phyloP scores from a whole-genome alignment of 257 asterid species.

The Buddleja alternifolia region DNA sequence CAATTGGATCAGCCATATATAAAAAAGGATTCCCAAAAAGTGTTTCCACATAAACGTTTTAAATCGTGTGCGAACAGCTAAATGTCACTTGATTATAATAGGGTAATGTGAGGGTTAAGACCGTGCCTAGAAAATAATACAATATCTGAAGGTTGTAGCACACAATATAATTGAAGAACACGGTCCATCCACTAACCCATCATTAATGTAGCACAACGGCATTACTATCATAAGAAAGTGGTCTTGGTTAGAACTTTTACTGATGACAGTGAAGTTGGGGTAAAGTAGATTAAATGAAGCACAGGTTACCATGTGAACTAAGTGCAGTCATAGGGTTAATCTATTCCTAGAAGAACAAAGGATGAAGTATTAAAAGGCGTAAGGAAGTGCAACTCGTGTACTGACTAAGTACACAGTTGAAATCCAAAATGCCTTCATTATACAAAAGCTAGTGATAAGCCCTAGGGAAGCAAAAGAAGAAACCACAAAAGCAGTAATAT shows the following conservation, averaged over 20 bases:
- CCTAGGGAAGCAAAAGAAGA: neutral
- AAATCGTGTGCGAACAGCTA: constrained; percentile 4
- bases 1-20: neutral
- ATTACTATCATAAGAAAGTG: constrained; percentile 7
- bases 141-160: constrained; percentile 9
- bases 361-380: constrained; percentile 10
- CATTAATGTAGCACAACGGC: neutral
- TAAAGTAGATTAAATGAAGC: neutral
- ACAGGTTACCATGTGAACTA: constrained; percentile 3
- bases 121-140: constrained; percentile 9
- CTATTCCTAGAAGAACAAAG: neutral
- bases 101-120: neutral
- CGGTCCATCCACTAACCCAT: constrained; percentile 17
- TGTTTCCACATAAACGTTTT: neutral
- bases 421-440: neutral
- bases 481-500: constrained; percentile 5
- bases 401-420: no score
- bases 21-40: neutral
- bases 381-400: neutral
- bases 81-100: neutral
- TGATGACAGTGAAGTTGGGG: neutral
- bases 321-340: constrained; percentile 1
- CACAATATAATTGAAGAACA: neutral
- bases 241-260: constrained; percentile 1
- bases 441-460: constrained; percentile 2